Evolutionary conservation across 108 stramenopile genomes (phyloP).

Genomic region (Asterionellopsis glacialis): DNA sequence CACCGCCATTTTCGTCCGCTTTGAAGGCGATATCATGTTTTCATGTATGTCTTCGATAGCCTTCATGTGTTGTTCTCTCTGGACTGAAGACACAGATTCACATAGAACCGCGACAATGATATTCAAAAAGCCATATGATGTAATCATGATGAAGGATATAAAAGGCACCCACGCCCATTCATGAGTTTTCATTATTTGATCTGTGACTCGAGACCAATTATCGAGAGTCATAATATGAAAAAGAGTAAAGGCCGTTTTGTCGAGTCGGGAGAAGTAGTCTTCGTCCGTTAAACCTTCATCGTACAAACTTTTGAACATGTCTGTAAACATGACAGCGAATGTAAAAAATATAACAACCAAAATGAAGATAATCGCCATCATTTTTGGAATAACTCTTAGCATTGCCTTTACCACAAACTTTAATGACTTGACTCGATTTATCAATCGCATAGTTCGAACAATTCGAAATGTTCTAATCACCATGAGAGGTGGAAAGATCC

Average conservation of each 20-base stretch:
- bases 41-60: neutral
- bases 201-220: slow-evolving; percentile 33
- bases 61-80: slow-evolving; percentile 5
- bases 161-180: slow-evolving; percentile 32
- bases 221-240: slow-evolving; percentile 48
- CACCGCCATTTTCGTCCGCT: neutral
- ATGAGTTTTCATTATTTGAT: slow-evolving; percentile 20
- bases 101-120: slow-evolving; percentile 63
- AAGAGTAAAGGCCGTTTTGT: slow-evolving; percentile 29
- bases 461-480: slow-evolving; percentile 29
- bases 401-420: slow-evolving; percentile 27
- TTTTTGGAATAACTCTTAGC: slow-evolving; percentile 22
- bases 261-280: slow-evolving; percentile 35
- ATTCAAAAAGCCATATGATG: slow-evolving; percentile 28
- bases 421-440: slow-evolving; percentile 19
- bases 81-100: slow-evolving; percentile 53
- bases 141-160: slow-evolving; percentile 20
- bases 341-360: slow-evolving; percentile 32
- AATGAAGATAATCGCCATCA: slow-evolving; percentile 23
- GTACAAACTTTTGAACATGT: slow-evolving; percentile 30
- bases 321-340: slow-evolving; percentile 35
- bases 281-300: slow-evolving; percentile 15
- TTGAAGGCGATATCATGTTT: neutral
- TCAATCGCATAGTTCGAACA: slow-evolving; percentile 32
- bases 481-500: slow-evolving; percentile 16